Conservation (phyloP, 1,139 yeast genomes). For the Taiozyma sp. region DNA sequence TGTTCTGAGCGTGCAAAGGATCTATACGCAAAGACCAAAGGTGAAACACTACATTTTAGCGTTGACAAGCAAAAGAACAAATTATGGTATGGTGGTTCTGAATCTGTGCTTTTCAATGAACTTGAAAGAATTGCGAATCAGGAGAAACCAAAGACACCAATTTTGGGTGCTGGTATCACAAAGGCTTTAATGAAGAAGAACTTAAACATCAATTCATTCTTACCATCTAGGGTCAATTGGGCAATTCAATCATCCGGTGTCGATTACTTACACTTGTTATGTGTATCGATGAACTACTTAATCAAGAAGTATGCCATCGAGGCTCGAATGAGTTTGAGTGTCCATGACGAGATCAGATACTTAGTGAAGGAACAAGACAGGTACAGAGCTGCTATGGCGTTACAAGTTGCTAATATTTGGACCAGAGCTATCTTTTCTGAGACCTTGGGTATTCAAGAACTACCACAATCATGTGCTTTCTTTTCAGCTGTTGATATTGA, state of each 20-base stretch:
- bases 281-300: slow-evolving; percentile 85
- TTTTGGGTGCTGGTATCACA: slow-evolving; percentile 89
- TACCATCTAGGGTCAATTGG: slow-evolving; percentile 96
- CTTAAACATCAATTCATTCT: slow-evolving; percentile 52
- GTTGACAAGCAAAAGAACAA: slow-evolving; percentile 26
- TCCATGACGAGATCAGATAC: slow-evolving; percentile 92
- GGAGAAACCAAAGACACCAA: slow-evolving; percentile 84
- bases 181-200: slow-evolving; percentile 68
- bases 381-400: slow-evolving; percentile 70
- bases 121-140: slow-evolving; percentile 84
- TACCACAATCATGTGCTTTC: slow-evolving; percentile 94
- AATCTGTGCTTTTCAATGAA: slow-evolving; percentile 84
- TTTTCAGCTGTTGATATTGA: slow-evolving; percentile 94
- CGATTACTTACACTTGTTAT: slow-evolving; percentile 81
- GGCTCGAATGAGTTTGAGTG: slow-evolving; percentile 80
- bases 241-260: slow-evolving; percentile 98
- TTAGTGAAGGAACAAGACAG: slow-evolving; percentile 68
- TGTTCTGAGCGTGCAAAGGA: slow-evolving; percentile 64
- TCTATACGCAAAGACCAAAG: slow-evolving; percentile 81
- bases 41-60: slow-evolving; percentile 36
- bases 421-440: slow-evolving; percentile 95
- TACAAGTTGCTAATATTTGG: slow-evolving; percentile 92
- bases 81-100: slow-evolving; percentile 90
- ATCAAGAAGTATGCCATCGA: slow-evolving; percentile 55
- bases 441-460: slow-evolving; percentile 80